Evolutionary conservation across 305 asterid species (phyloP).

Genomic region (Solanum aculeatissimum): DNA sequence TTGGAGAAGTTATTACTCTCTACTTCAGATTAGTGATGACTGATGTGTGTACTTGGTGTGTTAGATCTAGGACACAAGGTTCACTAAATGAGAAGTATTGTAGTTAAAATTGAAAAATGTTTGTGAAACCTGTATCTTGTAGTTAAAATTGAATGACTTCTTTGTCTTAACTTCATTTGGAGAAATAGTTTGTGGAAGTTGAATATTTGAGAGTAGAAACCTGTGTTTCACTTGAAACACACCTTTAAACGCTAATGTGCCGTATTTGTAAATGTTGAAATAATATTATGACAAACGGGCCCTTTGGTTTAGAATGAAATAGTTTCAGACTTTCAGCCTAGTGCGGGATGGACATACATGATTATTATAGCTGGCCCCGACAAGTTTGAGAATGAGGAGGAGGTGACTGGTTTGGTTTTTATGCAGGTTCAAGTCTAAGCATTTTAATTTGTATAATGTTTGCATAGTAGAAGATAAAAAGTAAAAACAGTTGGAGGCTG

Average conservation of each 20-base stretch:
- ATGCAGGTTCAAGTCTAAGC: not conserved
- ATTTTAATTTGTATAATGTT: not conserved
- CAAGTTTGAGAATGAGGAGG: not conserved
- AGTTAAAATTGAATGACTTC: not conserved
- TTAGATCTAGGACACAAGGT: not conserved
- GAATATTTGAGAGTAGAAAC: not conserved
- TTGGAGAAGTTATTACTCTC: not conserved
- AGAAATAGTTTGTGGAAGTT: not conserved
- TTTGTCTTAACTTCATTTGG: not conserved
- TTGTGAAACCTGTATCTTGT: too few relatives aligned
- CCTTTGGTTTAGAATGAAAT: not conserved
- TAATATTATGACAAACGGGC: not conserved
- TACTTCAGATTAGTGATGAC: not conserved
- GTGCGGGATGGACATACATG: not conserved
- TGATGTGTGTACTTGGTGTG: not conserved
- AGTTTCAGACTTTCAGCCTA: not conserved
- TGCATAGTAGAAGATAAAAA: not conserved
- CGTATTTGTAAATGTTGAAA: not conserved
- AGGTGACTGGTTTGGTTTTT: not conserved
- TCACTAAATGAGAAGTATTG: not conserved
- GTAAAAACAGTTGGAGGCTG: not conserved
- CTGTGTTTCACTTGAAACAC: not conserved
- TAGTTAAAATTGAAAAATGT: not conserved
- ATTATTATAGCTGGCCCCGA: not conserved
- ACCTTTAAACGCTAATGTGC: not conserved